Evolutionary conservation across 352 stramenopile species (phyloP).

Genomic region (Phytopythium ostracodes): DNA sequence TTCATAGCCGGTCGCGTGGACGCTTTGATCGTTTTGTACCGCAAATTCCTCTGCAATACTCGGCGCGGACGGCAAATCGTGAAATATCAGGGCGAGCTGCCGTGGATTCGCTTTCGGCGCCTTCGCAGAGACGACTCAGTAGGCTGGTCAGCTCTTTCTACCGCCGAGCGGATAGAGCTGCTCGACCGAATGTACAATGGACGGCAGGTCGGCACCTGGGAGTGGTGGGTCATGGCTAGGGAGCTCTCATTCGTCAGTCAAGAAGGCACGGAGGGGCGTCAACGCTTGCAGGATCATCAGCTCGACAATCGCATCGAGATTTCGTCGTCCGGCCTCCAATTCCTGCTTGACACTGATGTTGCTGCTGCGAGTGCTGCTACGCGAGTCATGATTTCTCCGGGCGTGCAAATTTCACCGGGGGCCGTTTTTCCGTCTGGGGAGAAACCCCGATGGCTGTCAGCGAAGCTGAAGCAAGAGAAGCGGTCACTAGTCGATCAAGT

Average conservation of each 20-base stretch:
- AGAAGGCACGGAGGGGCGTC: neutral
- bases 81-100: conserved; percentile 19
- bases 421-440: neutral
- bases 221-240: conserved; percentile 3
- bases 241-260: neutral
- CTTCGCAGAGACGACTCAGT: conserved; percentile 1
- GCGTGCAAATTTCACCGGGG: neutral
- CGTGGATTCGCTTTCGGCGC: conserved; percentile 21
- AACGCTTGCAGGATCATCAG: neutral
- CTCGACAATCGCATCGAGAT: neutral
- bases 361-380: neutral
- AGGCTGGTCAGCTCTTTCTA: neutral
- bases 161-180: neutral
- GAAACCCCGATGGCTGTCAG: neutral
- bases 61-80: conserved; percentile 17
- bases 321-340: neutral
- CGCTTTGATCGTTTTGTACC: conserved; percentile 6
- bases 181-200: conserved; percentile 6
- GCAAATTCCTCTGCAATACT: conserved; percentile 14
- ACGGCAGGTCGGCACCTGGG: neutral
- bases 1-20: conserved; percentile 15
- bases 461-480: neutral
- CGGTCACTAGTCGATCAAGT: neutral
- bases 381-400: neutral
- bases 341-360: neutral